Evolutionary conservation across 306 rosid genomes (phyloP).

Genomic region (Benincasa hispida): DNA sequence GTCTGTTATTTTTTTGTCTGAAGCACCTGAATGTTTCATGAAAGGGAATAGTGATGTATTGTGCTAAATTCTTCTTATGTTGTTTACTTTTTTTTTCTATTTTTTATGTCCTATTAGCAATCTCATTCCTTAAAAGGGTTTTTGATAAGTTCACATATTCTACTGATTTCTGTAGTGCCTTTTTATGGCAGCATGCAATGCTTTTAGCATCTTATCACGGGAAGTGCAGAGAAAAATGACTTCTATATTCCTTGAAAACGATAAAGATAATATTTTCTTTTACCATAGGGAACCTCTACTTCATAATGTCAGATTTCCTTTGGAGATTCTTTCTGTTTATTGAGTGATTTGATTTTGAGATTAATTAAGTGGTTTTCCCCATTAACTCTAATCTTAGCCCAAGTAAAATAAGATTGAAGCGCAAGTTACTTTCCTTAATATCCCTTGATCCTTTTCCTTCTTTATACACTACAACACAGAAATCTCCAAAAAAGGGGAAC

Average conservation of each 20-base stretch:
- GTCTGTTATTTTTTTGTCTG: not conserved
- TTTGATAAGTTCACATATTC: not conserved
- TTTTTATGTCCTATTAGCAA: not conserved
- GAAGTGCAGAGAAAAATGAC: not conserved
- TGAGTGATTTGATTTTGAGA: not conserved
- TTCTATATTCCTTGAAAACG: not conserved
- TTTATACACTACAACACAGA: not conserved
- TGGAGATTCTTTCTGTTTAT: not conserved
- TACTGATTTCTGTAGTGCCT: not conserved
- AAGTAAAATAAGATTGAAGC: not conserved
- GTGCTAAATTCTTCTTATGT: not conserved
- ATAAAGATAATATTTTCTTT: not conserved
- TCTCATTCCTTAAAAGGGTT: not conserved
- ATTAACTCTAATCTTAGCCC: not conserved
- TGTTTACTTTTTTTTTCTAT: not conserved
- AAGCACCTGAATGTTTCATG: not conserved
- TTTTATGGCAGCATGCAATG: not conserved
- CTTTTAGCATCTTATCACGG: not conserved
- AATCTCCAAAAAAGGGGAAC: not conserved
- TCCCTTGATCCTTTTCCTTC: not conserved
- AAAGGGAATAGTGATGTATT: not conserved
- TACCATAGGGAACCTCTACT: constrained; percentile 2
- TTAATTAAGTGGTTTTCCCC: not conserved
- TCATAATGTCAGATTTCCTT: not conserved
- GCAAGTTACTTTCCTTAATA: not conserved